phyloP scores from a whole-genome alignment of 306 rosid genomes.

The Senna tora region DNA sequence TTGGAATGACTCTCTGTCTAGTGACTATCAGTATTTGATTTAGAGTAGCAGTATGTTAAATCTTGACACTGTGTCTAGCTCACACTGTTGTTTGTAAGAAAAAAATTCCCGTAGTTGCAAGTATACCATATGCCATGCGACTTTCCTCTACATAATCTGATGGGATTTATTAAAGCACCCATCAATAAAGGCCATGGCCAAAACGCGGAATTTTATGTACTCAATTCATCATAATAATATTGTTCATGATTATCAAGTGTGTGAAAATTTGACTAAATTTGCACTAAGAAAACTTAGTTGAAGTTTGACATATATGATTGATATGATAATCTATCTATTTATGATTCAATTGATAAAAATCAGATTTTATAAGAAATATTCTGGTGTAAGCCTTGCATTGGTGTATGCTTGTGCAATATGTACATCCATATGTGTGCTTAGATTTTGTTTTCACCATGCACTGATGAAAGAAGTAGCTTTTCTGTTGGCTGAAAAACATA shows the following conservation, averaged over 20 bases:
- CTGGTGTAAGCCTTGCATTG: conserved; percentile 22
- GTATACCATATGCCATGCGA: not conserved
- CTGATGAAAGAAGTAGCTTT: conserved; percentile 23
- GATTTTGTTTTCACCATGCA: conserved; percentile 7
- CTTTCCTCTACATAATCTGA: conserved; percentile 2
- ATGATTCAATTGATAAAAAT: conserved; percentile 24
- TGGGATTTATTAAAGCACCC: not conserved
- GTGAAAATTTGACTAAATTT: not conserved
- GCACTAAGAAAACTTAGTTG: not conserved
- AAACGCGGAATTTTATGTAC: conserved; percentile 20
- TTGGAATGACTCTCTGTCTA: conserved; percentile 14
- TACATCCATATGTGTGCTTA: not conserved
- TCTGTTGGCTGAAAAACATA: conserved; percentile 25
- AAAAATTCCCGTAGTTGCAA: conserved; percentile 1
- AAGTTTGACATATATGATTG: conserved; percentile 17
- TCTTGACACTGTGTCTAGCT: conserved; percentile 5
- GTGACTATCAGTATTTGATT: not conserved
- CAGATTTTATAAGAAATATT: not conserved
- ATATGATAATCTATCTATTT: not conserved
- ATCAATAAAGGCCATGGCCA: not conserved
- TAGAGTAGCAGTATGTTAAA: conserved; percentile 5
- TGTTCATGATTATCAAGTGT: conserved; percentile 17
- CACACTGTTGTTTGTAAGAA: not conserved
- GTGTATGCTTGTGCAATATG: not conserved
- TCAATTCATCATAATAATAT: not conserved